Evolutionary conservation across 148 eudicot species (phyloP).

Genomic region (Rhododendron vialii): DNA sequence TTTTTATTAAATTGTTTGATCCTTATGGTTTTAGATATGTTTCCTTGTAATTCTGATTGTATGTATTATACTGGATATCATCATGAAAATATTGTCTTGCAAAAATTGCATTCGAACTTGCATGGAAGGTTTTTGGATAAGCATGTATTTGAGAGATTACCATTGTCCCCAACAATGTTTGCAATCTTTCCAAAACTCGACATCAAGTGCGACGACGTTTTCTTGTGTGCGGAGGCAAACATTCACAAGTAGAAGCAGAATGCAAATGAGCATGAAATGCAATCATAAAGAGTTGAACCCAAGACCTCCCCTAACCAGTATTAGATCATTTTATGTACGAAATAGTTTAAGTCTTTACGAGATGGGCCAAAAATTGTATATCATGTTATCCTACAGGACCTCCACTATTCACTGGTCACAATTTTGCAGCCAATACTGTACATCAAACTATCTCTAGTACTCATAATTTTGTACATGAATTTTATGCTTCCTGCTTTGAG

Average conservation of each 20-base stretch:
- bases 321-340: not conserved
- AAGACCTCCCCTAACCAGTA: not conserved
- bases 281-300: not conserved
- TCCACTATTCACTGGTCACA: not conserved
- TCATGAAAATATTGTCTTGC: not conserved
- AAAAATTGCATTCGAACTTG: not conserved
- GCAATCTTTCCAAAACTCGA: not conserved
- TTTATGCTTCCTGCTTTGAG: not conserved
- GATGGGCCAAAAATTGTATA: not conserved
- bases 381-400: not conserved
- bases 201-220: not conserved
- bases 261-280: not conserved
- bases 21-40: not conserved
- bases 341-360: not conserved
- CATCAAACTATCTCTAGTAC: not conserved
- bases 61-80: not conserved
- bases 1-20: not conserved
- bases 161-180: not conserved
- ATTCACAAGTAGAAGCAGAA: not conserved
- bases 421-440: not conserved
- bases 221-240: not conserved
- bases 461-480: not conserved
- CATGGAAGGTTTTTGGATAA: not conserved
- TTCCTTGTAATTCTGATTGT: not conserved
- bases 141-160: not conserved